Base-by-base conservation (phyloP, 1,284 basidiomycete species). In the Rhodofomes roseus region DNA sequence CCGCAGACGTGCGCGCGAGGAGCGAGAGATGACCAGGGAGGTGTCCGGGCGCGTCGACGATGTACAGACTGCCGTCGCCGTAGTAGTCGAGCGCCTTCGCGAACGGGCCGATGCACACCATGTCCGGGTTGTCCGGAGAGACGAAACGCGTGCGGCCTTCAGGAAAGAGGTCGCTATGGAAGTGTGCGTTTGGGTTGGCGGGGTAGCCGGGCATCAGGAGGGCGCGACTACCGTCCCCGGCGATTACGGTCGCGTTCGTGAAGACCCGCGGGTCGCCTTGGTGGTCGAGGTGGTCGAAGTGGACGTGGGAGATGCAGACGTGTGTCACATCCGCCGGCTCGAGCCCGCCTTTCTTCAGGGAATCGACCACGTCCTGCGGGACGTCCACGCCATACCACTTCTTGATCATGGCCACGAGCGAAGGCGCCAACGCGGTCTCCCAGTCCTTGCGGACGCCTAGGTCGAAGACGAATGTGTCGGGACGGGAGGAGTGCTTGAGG, bases 31-130 rank as follows among this genome's bases (percentile, higher is more conserved):
- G 84, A 0, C 84, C 83, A 1, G 74, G 68, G 29, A 82, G 71
- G 67, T 85, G 83, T 0, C 84, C 84, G 16, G 81, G 79, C 6
- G 83, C 76, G 62, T 86, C 79, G 57, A 86, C 73, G 58, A 87
- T 71, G 65, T 84, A 83, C 43, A 84, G 60, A 61, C 79, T 81
- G 2, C 84, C 85, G 62, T 87, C 85, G 16, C 77, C 78, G 65
- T 79, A 84, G 62, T 78, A 79, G 70, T 87, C 84, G 29, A 79
- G 65, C 6, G 79, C 78, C 46, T 71, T 75, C 6, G 79, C 77
- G 68, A 85, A 86, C 3, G 81, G 79, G 0, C 82, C 83, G 37
- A 86, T 50, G 36, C 61, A 36, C 20, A 58, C 56, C 66, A 63
- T 65, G 6, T 3, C 54, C n/a, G 16, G 29, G 12, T 52, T 31